A percentile compares a stretch with the other conserved stretches of the same genome.
Conservation (phyloP, 176 grass and related monocot genomes). For the Hordeum marinum region DNA sequence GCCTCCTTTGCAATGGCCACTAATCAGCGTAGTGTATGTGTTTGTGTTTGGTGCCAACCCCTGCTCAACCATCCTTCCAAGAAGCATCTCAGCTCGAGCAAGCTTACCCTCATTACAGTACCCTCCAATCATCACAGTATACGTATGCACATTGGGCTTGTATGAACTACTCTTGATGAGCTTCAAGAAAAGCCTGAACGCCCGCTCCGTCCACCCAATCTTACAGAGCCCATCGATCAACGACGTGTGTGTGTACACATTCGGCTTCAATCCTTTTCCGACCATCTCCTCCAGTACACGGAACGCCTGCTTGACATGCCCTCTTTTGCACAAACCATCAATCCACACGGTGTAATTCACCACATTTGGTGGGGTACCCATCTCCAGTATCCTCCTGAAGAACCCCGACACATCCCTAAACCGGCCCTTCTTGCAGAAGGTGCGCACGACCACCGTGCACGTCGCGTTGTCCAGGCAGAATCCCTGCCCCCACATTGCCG, state of each 20-base stretch:
- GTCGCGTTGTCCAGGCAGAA: slow-evolving; percentile 63
- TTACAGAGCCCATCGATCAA: slow-evolving; percentile 82
- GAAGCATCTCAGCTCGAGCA: slow-evolving; percentile 76
- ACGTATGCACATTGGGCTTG: slow-evolving; percentile 76
- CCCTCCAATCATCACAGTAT: slow-evolving; percentile 85
- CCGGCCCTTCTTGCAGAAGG: slow-evolving; percentile 47
- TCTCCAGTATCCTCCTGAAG: slow-evolving; percentile 54
- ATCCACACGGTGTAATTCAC: slow-evolving; percentile 80
- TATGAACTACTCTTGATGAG: slow-evolving; percentile 73
- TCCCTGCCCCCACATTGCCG: slow-evolving; percentile 34
- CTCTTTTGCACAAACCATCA: slow-evolving; percentile 61
- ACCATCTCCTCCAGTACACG: slow-evolving; percentile 91
- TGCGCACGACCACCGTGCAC: slow-evolving; percentile 46
- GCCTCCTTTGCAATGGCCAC: slow-evolving; percentile 63
- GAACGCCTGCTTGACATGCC: slow-evolving; percentile 75
- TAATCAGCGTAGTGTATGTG: slow-evolving; percentile 67
- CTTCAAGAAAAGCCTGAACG: slow-evolving; percentile 85
- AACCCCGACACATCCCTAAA: slow-evolving; percentile 47
- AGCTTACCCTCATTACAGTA: slow-evolving; percentile 85
- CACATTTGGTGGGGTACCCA: slow-evolving; percentile 50
- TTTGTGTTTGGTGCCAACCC: slow-evolving; percentile 66
- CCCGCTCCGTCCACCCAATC: slow-evolving; percentile 87
- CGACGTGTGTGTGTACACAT: slow-evolving; percentile 78
- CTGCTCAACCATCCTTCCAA: slow-evolving; percentile 80
- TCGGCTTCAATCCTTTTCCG: slow-evolving; percentile 57